phyloP scores from a whole-genome alignment of 352 stramenopile species.

The Phytophthora vignae region DNA sequence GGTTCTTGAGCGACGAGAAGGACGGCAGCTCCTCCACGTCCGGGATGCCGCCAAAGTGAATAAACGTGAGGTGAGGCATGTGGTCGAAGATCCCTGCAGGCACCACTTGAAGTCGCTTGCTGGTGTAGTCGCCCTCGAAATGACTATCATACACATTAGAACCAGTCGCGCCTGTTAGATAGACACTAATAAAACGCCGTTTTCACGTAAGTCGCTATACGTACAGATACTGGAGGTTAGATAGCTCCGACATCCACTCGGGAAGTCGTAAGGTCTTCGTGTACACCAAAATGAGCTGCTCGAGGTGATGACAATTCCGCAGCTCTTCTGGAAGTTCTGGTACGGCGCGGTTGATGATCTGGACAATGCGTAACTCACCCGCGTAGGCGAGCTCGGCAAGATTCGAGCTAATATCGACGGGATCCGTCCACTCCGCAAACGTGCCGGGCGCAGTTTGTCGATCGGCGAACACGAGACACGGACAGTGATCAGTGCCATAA shows the following conservation, averaged over 20 bases:
- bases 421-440: slow-evolving; percentile 47
- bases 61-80: slow-evolving; percentile 48
- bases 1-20: slow-evolving; percentile 37
- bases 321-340: slow-evolving; percentile 43
- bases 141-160: slow-evolving; percentile 18
- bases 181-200: no score
- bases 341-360: slow-evolving; percentile 55
- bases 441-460: slow-evolving; percentile 32
- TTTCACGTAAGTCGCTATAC: neutral
- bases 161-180: no score
- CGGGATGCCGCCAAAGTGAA: slow-evolving; percentile 49
- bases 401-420: slow-evolving; percentile 36
- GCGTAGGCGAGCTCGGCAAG: slow-evolving; percentile 37
- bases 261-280: slow-evolving; percentile 40
- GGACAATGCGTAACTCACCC: slow-evolving; percentile 48
- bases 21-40: slow-evolving; percentile 44
- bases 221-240: slow-evolving; percentile 45
- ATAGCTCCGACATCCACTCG: slow-evolving; percentile 37
- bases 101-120: slow-evolving; percentile 34
- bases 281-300: slow-evolving; percentile 46
- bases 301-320: slow-evolving; percentile 39
- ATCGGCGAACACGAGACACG: slow-evolving; percentile 54
- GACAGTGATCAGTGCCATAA: slow-evolving; percentile 36
- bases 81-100: slow-evolving; percentile 42
- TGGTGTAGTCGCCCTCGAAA: slow-evolving; percentile 47